phyloP scores from a whole-genome alignment of 495 filamentous ascomycete genomes.

The Talaromyces ruber region DNA sequence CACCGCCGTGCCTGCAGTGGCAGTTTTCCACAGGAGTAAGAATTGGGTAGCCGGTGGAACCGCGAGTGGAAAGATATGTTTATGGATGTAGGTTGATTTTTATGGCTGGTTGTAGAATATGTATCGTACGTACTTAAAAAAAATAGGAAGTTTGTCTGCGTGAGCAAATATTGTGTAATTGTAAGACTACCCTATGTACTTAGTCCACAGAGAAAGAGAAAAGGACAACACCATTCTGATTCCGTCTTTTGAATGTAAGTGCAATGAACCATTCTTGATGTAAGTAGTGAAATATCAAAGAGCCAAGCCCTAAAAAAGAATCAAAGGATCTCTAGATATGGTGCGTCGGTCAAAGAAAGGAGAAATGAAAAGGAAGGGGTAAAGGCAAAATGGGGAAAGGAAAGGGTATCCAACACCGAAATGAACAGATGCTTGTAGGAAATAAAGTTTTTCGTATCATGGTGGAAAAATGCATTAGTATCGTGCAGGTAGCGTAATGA shows the following conservation, averaged over 20 bases:
- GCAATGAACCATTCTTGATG: neutral
- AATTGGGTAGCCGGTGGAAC: conserved; percentile 93
- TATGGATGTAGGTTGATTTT: conserved; percentile 65
- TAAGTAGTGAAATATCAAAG: conserved; percentile 6
- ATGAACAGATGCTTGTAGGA: conserved; percentile 30
- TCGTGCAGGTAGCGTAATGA: neutral
- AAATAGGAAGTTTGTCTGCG: neutral
- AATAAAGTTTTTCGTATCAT: neutral
- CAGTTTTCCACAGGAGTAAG: conserved; percentile 76
- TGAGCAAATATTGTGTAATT: neutral
- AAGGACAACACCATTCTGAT: neutral
- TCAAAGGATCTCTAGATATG: neutral
- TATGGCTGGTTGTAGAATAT: neutral
- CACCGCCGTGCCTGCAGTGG: conserved; percentile 88
- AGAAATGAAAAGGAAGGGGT: neutral
- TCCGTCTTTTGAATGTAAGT: neutral
- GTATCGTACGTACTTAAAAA: neutral
- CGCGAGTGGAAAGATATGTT: conserved; percentile 81
- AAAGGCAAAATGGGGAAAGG: conserved; percentile 11
- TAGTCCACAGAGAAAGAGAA: neutral
- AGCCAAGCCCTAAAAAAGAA: conserved; percentile 12
- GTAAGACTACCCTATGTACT: neutral
- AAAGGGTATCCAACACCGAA: conserved; percentile 43
- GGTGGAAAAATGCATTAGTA: neutral
- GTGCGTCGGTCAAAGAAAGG: neutral